Evolutionary conservation across 371 early-diverging fungal genomes (phyloP), one percentile per base, ranked within the genome.

Genomic region (Saksenaea oblongispora): DNA sequence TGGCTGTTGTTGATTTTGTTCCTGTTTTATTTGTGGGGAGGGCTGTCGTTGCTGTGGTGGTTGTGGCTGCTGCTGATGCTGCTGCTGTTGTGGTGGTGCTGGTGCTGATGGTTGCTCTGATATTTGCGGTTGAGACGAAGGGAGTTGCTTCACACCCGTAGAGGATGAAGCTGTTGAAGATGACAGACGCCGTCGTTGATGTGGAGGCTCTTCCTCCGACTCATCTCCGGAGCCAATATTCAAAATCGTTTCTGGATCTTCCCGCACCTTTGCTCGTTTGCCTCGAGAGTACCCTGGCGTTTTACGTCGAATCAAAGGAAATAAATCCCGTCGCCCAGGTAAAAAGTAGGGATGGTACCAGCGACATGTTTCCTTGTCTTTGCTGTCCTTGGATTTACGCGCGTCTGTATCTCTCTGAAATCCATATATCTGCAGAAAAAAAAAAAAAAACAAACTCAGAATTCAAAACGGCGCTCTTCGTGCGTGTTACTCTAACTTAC

Each of bases 331-430:
- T 34, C 77, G 54, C 2, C 70, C 68, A 26, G 79, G 82, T 11
- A 71, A 69, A 42, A 82, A 82, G 56, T 82, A 64, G 5, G 66
- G 57, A 61, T 82, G 82, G 47, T 78, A 72, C 75, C 79, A 82
- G 34, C 79, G 69, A 55, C 82, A 82, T 7, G 72, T 71, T 27
- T 79, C 75, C 57, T 73, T 79, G 34, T 71, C 77, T 54, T 71
- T 73, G 28, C 65, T 70, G 58, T 77, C 79, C 66, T 82, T 82
- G 51, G 76, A 82, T 72, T 82, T 82, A 3, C 82, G 73, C n/a
- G 79, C 82, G 57, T 82, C 82, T 28, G 82, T 76, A 37, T 76
- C 82, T 55, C 82, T 64, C 62, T 78, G 76, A 60, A 81, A 81
- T 0, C 82, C 82, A 47, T 81, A 81, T 26, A 81, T 81, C 82